phyloP scores from a whole-genome alignment of 1,139 yeast genomes.

The Blastobotrys capitulatus region DNA sequence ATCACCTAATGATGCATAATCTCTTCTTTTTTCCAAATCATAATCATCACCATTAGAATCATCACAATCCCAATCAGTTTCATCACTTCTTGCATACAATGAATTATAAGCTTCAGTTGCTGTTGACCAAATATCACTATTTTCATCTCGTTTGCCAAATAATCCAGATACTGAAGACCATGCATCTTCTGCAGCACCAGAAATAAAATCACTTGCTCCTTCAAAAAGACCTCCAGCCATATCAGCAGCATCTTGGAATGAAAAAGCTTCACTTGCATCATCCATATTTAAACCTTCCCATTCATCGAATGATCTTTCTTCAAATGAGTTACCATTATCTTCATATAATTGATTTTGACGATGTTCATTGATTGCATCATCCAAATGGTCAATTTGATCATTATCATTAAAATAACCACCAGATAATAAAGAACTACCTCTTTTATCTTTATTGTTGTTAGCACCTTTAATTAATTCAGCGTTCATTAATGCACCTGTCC shows the following conservation, averaged over 20 bases:
- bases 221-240: too few relatives aligned
- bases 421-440: background rate
- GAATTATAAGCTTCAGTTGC: too few relatives aligned
- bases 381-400: background rate
- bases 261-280: background rate
- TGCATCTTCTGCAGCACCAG: background rate
- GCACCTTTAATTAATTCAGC: background rate
- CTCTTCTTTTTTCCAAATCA: background rate
- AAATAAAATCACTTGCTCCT: background rate
- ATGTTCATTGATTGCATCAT: background rate
- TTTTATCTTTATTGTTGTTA: background rate
- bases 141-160: background rate
- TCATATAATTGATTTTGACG: background rate
- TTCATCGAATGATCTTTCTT: background rate
- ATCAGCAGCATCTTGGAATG: background rate
- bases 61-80: background rate
- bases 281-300: background rate
- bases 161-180: background rate
- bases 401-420: background rate
- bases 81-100: too few relatives aligned
- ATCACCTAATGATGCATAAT: background rate
- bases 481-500: background rate
- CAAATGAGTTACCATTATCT: background rate
- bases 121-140: background rate
- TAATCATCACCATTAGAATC: background rate